Base-by-base conservation (phyloP, 306 rosid species). In the Morella rubra region DNA sequence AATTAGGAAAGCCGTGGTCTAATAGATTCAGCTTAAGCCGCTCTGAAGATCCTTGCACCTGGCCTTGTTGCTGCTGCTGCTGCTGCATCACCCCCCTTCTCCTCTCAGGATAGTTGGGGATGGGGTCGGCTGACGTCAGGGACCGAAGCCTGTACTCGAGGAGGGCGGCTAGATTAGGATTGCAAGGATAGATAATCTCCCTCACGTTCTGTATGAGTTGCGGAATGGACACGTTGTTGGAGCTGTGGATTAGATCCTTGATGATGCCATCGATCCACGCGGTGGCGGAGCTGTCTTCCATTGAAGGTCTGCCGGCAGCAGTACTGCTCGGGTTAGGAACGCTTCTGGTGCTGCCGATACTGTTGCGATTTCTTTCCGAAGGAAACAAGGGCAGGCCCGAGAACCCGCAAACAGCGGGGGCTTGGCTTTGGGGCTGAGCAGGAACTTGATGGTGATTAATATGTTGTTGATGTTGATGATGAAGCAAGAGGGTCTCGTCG, bases 171-270 rank as follows among this genome's bases (percentile, higher is more conserved):
- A 95, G 91, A 80, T 87, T 91, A 41, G 99, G 99, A 76, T 95
- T 95, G 75, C 98, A 95, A 84, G 99, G 99, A 73, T 81, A 91
- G 50, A 95, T 95, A 5, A 95, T 90, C 81, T 95, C 99, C 78
- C 91, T 81, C 8, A 94, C 98, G 87, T 84, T 94, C 71, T 86
- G 92, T 71, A 94, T 94, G 10, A 94, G 97, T 64, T 94, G 98
- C 52, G 95, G 96, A 53, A 94, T 90, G 16, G 98, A 94, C 55
- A 92, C 93, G 50, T 76, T 80, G 60, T 89, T 84, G 47, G 97
- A 90, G 83, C 86, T 90, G 81, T 92, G 88, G 77, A 94, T 87
- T 10, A 94, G 96, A 78, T 94, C 98, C 79, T 92, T 94, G 22
- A 92, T 79, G 76, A 90, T 88, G 6, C 93, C 91, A 73, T 94